Base-by-base conservation (phyloP, 495 filamentous ascomycete species). In the Beverwykella pulmonaria region DNA sequence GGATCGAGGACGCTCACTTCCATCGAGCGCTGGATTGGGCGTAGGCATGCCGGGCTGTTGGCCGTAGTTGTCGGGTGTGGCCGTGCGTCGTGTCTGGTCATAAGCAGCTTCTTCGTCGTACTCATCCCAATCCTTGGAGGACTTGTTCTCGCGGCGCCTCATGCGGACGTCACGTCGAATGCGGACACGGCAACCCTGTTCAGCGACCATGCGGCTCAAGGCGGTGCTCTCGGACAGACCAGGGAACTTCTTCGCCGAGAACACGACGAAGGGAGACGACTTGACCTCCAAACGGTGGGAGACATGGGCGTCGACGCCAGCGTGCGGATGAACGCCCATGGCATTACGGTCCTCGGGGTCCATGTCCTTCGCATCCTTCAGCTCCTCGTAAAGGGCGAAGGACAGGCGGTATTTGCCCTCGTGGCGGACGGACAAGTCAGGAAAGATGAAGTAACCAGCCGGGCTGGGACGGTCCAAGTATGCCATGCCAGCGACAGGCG, bases 211-310 rank as follows among this genome's bases (percentile, higher is more conserved):
- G 48, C 92, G 88, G 72, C 93, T 97, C 36, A 98, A 81, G 5
- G 83, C 79, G 0, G 94, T 98, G 77, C 92, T 97, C 77, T 94
- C 93, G 1, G 91, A 87, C 69, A 98, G 79, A 12, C 94, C 94
- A 39, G 94, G 94, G 80, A 98, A 98, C 80, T 97, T 98, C 86
- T 98, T 98, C 25, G 94, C 94, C 71, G 92, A 97, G 80, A 87
- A 98, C 10, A 98, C 95, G 6, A 82, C 86, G 74, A 98, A 98
- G 1, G 91, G 88, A 22, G 82, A 78, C 0, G 93, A 95, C 78
- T 95, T 92, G 61, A 97, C 90, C 74, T 97, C 92, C 78, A 97
- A 81, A n/a, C 95, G 83, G 75, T 89, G 89, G 57, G 88, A 76
- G 20, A 79, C 76, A 52, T 79, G 74, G 19, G 73, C 71, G 25